Percentiles rank a stretch among this genome's conserved stretches.
These are phyloP conservation scores for Alnus rubra DNA, from an alignment of 306 rosid genomes.

Conservation along the genomic window DNA sequence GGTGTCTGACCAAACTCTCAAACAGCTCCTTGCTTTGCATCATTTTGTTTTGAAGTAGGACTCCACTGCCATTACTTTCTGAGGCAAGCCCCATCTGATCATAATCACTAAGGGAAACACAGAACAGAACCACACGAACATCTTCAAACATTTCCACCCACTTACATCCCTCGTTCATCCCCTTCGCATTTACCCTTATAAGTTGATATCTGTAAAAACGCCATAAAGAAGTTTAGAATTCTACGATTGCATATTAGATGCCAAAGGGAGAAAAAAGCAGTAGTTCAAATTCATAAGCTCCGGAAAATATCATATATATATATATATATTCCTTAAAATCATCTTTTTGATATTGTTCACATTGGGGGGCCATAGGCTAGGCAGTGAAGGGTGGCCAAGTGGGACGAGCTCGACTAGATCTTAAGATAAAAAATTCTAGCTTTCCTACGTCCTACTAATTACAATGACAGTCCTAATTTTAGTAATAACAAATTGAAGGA, in stretches of 20 bases:
- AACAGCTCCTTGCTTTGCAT: conserved; percentile 91
- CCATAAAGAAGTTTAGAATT: conserved; percentile 12
- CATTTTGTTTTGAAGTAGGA: conserved; percentile 87
- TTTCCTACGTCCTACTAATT: neutral
- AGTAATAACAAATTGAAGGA: neutral
- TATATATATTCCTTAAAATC: neutral
- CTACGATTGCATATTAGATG: neutral
- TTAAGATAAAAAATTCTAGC: neutral
- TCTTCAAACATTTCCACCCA: conserved; percentile 99
- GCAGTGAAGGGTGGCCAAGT: neutral
- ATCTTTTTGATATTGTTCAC: neutral
- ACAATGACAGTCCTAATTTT: neutral
- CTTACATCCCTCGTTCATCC: conserved; percentile 90
- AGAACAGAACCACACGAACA: conserved; percentile 81
- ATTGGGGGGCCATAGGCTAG: neutral
- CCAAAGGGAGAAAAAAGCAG: neutral
- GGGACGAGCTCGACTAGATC: neutral
- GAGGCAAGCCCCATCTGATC: conserved; percentile 69
- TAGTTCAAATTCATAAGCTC: neutral
- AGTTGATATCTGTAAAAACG: conserved; percentile 83
- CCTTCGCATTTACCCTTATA: conserved; percentile 93
- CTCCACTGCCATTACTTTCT: conserved; percentile 70
- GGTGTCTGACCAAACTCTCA: conserved; percentile 87
- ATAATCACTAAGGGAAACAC: conserved; percentile 76
- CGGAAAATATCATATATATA: neutral